A percentile compares a stretch with the other conserved stretches of the same genome.
Conservation (phyloP, 441 rosid species). For the Syzygium malaccense region DNA sequence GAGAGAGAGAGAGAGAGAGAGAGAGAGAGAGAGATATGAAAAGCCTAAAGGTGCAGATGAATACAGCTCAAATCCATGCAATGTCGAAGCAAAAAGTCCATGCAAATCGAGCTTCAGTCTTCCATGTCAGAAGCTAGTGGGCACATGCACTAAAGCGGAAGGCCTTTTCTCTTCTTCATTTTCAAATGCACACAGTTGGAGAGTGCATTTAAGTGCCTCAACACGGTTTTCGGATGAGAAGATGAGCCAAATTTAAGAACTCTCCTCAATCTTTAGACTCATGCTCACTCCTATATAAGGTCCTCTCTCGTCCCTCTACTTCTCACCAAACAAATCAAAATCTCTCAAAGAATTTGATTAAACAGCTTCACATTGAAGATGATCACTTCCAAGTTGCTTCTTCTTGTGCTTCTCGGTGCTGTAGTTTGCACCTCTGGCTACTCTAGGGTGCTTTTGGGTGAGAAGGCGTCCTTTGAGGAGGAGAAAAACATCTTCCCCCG, state of each 20-base stretch:
- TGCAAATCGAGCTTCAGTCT: background rate
- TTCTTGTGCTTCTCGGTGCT: conserved; percentile 28
- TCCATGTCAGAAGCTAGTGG: background rate
- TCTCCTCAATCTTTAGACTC: conserved; percentile 4
- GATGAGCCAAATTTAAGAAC: conserved; percentile 27
- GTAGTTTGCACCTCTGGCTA: conserved; percentile 15
- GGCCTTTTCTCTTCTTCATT: background rate
- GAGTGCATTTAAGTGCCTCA: conserved; percentile 22
- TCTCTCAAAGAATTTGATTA: background rate
- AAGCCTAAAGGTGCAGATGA: background rate
- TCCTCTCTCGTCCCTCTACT: background rate
- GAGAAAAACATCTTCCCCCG: conserved; percentile 17
- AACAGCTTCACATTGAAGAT: background rate
- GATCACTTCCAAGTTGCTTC: conserved; percentile 19
- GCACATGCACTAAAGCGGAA: background rate
- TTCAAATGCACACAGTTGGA: conserved; percentile 26
- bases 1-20: too few species aligned
- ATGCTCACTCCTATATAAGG: conserved; percentile 11
- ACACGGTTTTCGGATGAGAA: conserved; percentile 31
- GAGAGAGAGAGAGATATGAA: background rate
- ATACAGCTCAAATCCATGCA: background rate
- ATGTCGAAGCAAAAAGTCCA: background rate
- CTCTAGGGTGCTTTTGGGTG: conserved; percentile 21
- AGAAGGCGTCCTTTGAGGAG: conserved; percentile 19
- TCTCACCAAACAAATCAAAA: too few species aligned